Evolutionary conservation across 2,329 filamentous ascomycete species (phyloP), one percentile per base, ranked within the genome.

Genomic region (Fonsecaea erecta): DNA sequence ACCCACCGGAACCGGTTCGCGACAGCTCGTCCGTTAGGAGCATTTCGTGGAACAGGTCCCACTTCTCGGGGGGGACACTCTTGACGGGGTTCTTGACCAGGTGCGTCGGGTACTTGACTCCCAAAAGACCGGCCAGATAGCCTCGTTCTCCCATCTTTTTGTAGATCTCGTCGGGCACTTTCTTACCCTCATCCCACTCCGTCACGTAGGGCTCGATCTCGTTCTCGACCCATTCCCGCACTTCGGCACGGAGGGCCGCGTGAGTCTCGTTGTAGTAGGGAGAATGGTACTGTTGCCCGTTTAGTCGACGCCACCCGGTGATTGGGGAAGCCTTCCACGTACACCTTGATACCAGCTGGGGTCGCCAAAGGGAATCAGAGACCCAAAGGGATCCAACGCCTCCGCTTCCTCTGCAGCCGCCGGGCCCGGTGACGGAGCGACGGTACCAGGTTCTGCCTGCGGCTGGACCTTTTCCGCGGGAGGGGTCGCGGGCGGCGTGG

Each of bases 41-140:
- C 86, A 98, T 86, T 84, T 99, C 95, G 80, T 99, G 95, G 88
- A 98, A 99, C 52, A 96, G 86, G 81, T 99, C 95, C 94, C 94
- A 99, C 77, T 95, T 89, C 80, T 97, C 92, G 0, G 91, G 83
- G 0, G 90, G 79, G 12, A 99, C 95, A 55, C 88, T 90, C 80
- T 90, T 87, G 73, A 97, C 86, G 5, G 84, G 82, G 75, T 89
- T 86, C 48, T 88, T 82, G 24, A 88, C 88, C 75, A 94, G 89
- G 71, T 96, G 81, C 65, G 84, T 86, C 14, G 92, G 93, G 81
- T 91, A 98, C 58, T 78, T 75, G 68, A 92, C 85, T 70, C 94
- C 95, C 69, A 99, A 83, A 64, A 98, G 84, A 71, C 95, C 95
- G n/a, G 93, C 81, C 18, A 99, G 86, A 77, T 97, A 99, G 46